Conservation (phyloP, 2,329 filamentous ascomycete genomes). For the Monosporascus ibericus region DNA sequence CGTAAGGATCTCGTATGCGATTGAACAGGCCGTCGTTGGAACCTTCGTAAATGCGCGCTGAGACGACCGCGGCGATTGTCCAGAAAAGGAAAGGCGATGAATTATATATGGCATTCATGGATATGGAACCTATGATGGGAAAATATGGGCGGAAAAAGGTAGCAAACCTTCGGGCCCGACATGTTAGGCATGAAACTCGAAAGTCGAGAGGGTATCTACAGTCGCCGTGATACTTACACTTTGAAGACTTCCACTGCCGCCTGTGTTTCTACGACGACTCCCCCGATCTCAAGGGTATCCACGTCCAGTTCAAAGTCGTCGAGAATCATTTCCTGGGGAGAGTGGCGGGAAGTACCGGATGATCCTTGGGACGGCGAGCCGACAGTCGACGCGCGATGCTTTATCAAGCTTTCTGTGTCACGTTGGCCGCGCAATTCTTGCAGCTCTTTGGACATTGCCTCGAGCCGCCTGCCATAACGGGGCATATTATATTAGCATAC, state of each 20-base stretch:
- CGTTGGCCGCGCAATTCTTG: conserved; percentile 23
- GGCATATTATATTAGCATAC: neutral
- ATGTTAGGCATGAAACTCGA: neutral
- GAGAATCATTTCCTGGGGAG: conserved; percentile 6
- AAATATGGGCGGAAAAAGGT: conserved; percentile 18
- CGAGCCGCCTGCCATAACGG: conserved; percentile 17
- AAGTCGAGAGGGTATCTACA: neutral
- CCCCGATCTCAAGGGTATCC: conserved; percentile 15
- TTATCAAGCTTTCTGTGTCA: conserved; percentile 5
- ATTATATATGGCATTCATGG: conserved; percentile 17
- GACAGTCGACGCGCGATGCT: conserved; percentile 11
- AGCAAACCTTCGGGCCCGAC: conserved; percentile 13
- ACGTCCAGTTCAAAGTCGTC: conserved; percentile 18
- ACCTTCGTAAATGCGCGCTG: conserved; percentile 10
- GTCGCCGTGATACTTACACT: conserved; percentile 12
- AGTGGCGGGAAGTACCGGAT: conserved; percentile 6
- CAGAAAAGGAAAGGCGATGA: conserved; percentile 24
- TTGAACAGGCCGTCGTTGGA: conserved; percentile 13
- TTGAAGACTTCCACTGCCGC: conserved; percentile 16
- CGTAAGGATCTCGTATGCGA: conserved; percentile 18
- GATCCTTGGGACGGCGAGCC: conserved; percentile 16
- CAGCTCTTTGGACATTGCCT: conserved; percentile 27
- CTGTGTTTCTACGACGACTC: conserved; percentile 10
- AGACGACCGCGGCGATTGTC: conserved; percentile 20
- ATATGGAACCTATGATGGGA: conserved; percentile 23